Evolutionary conservation across 1,284 basidiomycete species (phyloP).

Genomic region (Cryptococcus sp.): DNA sequence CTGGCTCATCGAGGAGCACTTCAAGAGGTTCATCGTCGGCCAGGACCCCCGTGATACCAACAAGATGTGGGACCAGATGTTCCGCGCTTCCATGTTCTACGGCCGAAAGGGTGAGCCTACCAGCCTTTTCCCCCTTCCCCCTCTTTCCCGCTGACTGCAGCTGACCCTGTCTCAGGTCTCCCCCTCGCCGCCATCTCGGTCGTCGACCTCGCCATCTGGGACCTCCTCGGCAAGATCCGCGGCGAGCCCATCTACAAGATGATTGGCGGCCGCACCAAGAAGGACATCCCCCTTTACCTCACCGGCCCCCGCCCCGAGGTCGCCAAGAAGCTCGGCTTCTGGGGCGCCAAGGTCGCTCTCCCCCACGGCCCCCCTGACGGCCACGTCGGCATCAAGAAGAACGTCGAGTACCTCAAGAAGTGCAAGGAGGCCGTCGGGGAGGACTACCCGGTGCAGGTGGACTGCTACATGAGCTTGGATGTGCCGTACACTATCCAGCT

Average conservation of each 20-base stretch:
- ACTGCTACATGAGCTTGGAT: conserved; percentile 55
- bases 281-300: conserved; percentile 55
- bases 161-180: conserved; percentile 40
- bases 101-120: conserved; percentile 51
- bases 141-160: not conserved
- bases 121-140: not conserved
- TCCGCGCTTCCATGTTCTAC: conserved; percentile 55
- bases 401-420: conserved; percentile 54
- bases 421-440: conserved; percentile 52
- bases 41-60: conserved; percentile 55
- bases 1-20: conserved; percentile 58
- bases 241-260: conserved; percentile 58
- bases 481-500: conserved; percentile 54
- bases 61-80: conserved; percentile 54
- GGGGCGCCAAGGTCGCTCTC: conserved; percentile 55
- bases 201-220: conserved; percentile 56
- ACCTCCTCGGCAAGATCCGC: conserved; percentile 57
- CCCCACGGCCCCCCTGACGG: conserved; percentile 56
- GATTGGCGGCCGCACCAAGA: conserved; percentile 56
- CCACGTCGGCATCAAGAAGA: conserved; percentile 53
- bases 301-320: conserved; percentile 54
- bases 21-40: conserved; percentile 56
- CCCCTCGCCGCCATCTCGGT: conserved; percentile 56
- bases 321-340: conserved; percentile 56
- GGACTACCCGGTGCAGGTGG: conserved; percentile 56